Evolutionary conservation across 164 flowering plant species (phyloP).

Genomic region (Taxillus chinensis): DNA sequence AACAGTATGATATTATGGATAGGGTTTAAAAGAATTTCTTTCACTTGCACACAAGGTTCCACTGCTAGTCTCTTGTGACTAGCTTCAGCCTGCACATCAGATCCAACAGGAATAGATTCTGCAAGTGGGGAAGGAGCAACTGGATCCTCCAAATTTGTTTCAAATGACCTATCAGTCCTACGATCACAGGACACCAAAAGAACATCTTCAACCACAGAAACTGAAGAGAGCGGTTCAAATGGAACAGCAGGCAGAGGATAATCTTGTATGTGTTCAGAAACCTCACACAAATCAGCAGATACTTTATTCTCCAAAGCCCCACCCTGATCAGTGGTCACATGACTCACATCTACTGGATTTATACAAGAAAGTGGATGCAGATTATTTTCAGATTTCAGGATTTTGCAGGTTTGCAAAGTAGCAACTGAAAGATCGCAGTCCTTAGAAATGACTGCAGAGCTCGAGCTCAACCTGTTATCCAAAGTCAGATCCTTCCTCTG

Average conservation of each 20-base stretch:
- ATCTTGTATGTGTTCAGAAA: conserved; percentile 4
- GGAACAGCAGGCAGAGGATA: neutral
- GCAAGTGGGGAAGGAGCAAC: conserved; percentile 4
- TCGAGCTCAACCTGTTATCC: conserved; percentile 15
- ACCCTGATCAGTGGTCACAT: conserved; percentile 8
- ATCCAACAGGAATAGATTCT: neutral
- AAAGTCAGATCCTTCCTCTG: conserved; percentile 11
- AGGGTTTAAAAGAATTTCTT: conserved; percentile 8
- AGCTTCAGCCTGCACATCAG: conserved; percentile 2
- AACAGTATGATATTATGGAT: conserved; percentile 4
- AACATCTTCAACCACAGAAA: conserved; percentile 3
- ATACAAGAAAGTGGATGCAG: conserved; percentile 2
- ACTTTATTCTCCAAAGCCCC: conserved; percentile 7
- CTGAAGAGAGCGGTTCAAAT: conserved; percentile 6
- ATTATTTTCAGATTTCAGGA: conserved; percentile 9
- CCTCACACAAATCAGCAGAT: conserved; percentile 9
- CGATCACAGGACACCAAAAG: conserved; percentile 1
- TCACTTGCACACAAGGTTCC: conserved; percentile 6
- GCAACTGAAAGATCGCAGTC: conserved; percentile 7
- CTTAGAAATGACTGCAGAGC: conserved; percentile 16
- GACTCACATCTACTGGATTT: conserved; percentile 5
- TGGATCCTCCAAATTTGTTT: conserved; percentile 10
- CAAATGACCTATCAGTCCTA: conserved; percentile 2
- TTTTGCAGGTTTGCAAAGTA: conserved; percentile 6
- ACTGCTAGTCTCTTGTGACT: conserved; percentile 8